These are phyloP conservation scores for Podospora pseudocomata DNA, from an alignment of 495 filamentous ascomycete species.

Conservation along the genomic window DNA sequence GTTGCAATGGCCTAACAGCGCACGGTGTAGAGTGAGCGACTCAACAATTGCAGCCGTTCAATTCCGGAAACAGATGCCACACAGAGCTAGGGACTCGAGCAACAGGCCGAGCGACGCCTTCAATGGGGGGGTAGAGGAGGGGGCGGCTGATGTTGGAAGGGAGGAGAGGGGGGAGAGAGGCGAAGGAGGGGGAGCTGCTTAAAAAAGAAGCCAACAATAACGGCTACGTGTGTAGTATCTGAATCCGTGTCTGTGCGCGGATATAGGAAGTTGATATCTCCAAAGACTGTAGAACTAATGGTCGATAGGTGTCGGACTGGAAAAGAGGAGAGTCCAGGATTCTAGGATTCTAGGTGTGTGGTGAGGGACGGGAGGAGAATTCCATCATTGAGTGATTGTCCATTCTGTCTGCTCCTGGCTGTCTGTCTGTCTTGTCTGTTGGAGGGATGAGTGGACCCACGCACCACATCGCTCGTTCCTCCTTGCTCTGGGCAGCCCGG, in stretches of 20 bases:
- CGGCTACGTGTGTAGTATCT: not conserved
- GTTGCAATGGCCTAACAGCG: not conserved
- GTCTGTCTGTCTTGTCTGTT: not conserved
- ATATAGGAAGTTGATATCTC: not conserved
- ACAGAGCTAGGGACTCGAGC: not conserved
- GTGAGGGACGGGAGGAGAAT: not conserved
- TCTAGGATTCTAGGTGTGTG: not conserved
- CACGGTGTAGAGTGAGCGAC: slow-evolving; percentile 3
- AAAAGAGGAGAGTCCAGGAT: not conserved
- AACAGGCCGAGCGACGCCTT: not conserved
- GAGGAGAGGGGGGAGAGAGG: not conserved
- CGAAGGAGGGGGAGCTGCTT: not conserved
- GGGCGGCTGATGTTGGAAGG: not conserved
- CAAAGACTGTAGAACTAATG: not conserved
- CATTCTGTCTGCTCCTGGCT: not conserved
- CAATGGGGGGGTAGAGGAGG: not conserved
- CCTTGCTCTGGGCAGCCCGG: not conserved
- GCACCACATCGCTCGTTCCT: not conserved
- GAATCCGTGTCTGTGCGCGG: not conserved
- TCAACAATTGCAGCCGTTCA: not conserved
- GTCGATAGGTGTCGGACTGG: not conserved
- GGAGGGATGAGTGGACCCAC: not conserved
- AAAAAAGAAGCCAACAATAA: not conserved
- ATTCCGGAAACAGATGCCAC: not conserved
- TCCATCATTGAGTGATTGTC: not conserved